Conservation (phyloP, 768 basidiomycete genomes). For the Postia placenta region DNA sequence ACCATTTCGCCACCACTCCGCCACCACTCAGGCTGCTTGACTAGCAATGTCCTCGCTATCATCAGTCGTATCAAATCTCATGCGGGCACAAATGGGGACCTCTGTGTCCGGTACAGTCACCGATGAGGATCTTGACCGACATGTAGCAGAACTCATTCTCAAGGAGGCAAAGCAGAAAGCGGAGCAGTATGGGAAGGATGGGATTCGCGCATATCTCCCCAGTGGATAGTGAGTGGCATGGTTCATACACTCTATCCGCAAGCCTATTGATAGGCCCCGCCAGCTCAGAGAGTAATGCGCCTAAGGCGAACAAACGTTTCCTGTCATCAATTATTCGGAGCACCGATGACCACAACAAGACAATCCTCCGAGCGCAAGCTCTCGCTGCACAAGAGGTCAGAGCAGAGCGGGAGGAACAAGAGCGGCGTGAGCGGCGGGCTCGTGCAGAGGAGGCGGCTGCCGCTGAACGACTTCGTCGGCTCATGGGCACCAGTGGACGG, state of each 20-base stretch:
- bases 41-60: conserved; percentile 70
- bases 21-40: too few species aligned
- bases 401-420: conserved; percentile 57
- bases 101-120: conserved; percentile 51
- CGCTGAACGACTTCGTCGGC: conserved; percentile 50
- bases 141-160: conserved; percentile 88
- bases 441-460: conserved; percentile 74
- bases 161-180: conserved; percentile 93
- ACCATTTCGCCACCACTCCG: too few species aligned
- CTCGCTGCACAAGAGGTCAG: conserved; percentile 70
- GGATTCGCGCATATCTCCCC: conserved; percentile 73
- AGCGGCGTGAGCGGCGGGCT: conserved; percentile 51
- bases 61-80: conserved; percentile 77
- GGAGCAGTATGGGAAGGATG: conserved; percentile 67
- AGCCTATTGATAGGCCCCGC: neutral
- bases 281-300: conserved; percentile 67
- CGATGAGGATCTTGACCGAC: conserved; percentile 85
- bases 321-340: conserved; percentile 81
- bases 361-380: conserved; percentile 69
- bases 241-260: neutral
- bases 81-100: conserved; percentile 72
- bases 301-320: conserved; percentile 79
- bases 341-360: conserved; percentile 94
- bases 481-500: conserved; percentile 23
- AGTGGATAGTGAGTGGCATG: conserved; percentile 15